Conservation (phyloP, 306 rosid genomes). For the Cucumis cinereus region DNA sequence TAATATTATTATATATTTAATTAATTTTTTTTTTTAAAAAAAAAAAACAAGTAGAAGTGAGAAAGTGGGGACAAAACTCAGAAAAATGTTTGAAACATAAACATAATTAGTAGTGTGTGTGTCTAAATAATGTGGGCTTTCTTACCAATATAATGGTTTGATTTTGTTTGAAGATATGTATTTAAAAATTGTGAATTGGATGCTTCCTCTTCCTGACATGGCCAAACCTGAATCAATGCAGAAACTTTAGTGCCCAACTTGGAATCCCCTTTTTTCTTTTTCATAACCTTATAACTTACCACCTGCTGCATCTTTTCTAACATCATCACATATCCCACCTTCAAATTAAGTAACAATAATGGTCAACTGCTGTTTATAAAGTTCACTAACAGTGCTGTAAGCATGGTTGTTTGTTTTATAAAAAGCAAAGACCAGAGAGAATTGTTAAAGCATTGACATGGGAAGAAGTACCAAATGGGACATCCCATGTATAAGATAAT, state of each 20-base stretch:
- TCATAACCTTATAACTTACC: too few relatives aligned
- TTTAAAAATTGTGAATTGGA: conserved; percentile 2
- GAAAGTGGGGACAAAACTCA: not conserved
- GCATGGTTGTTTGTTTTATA: too few relatives aligned
- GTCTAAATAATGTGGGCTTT: not conserved
- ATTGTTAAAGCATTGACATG: not conserved
- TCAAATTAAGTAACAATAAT: too few relatives aligned
- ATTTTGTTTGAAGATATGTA: not conserved
- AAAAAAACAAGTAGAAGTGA: not conserved
- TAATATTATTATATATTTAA: too few relatives aligned
- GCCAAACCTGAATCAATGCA: conserved; percentile 2
- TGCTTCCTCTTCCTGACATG: conserved; percentile 6
- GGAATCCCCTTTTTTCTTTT: not conserved
- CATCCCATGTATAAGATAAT: not conserved
- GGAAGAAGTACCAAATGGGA: not conserved
- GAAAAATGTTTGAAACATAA: not conserved
- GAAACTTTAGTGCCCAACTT: conserved; percentile 4
- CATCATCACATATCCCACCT: not conserved
- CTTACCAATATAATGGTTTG: not conserved
- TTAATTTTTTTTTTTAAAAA: too few relatives aligned
- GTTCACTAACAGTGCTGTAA: too few relatives aligned
- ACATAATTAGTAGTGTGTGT: too few relatives aligned
- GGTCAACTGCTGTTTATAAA: too few relatives aligned
- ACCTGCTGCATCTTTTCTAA: not conserved
- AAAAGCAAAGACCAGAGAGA: too few relatives aligned